Base-by-base conservation (phyloP, 352 stramenopile species). In the Saprolegnia parasitica region DNA sequence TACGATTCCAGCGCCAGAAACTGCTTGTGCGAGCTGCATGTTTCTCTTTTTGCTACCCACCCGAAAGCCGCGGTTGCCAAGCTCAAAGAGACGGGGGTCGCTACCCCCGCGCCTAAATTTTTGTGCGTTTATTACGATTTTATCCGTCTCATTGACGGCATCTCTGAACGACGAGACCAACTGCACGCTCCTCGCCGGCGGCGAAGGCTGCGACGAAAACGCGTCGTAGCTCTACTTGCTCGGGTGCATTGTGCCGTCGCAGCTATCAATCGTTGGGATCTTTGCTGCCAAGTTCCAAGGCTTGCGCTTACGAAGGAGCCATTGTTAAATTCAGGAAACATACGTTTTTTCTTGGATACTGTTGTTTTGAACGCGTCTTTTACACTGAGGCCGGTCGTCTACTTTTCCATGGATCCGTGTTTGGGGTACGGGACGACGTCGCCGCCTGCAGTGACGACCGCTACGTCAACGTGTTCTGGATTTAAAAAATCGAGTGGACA, bases 1-100 rank as follows among this genome's bases (percentile, higher is more conserved):
- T 26, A 75, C 71, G 73, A 72, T 88, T 21, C 5, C 20, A 10
- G 56, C 56, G 10, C 35, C 8, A 4, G 29, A 11, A 10, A 67
- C 60, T 6, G 16, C 20, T 26, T 4, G 56, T 56, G 60, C 39
- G 35, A n/a, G 39, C 8, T 55, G 37, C 24, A 15, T 16, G 5
- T 67, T 50, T 4, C 6, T 56, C 10, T 9, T 67, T 4, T 21
- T 67, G 11, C n/a, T 56, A 13, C 60, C 60, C 20, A 24, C 24
- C 60, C 56, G n/a, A 67, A 67, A 20, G 39, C 21, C 29, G 39
- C 39, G 16, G 37, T 67, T 42, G n/a, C 39, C 5, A 37, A 67
- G 26, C 16, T 55, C 15, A 32, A 54, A 11, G 4, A 23, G 6
- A 23, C 29, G 13, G 60, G 60, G 60, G 60, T 37, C 21, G 21